These are phyloP conservation scores for Colletotrichum cereale DNA, from an alignment of 2,329 filamentous ascomycete species.

Conservation along the genomic window DNA sequence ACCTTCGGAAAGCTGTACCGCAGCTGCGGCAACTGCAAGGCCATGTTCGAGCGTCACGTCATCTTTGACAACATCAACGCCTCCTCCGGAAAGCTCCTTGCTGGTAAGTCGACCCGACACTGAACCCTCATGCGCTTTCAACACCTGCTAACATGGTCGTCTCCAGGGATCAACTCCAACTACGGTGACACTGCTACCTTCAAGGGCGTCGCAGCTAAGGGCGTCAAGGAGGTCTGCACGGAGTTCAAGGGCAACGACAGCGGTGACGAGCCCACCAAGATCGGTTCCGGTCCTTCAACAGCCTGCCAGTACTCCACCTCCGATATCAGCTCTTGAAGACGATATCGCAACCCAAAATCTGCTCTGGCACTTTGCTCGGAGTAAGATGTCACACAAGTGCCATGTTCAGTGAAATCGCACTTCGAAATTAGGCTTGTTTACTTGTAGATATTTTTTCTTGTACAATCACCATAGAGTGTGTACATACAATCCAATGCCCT, in stretches of 20 bases:
- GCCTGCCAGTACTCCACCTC: constrained; percentile 37
- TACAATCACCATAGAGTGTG: constrained; percentile 21
- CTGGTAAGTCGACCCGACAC: constrained; percentile 16
- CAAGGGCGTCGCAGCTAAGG: constrained; percentile 17
- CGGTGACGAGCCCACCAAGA: constrained; percentile 36
- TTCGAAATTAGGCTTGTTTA: constrained; percentile 29
- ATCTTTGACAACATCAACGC: constrained; percentile 38
- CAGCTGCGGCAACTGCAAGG: constrained; percentile 41
- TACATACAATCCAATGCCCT: constrained; percentile 26
- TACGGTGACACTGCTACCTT: constrained; percentile 39
- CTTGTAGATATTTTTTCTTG: constrained; percentile 32
- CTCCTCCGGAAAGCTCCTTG: constrained; percentile 39
- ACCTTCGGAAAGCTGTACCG: constrained; percentile 41
- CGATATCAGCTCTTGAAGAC: constrained; percentile 24
- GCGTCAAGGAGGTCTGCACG: constrained; percentile 37
- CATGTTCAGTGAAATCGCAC: neutral
- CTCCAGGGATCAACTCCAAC: constrained; percentile 40
- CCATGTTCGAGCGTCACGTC: constrained; percentile 37
- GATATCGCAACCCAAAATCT: neutral
- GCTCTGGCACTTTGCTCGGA: constrained; percentile 3
- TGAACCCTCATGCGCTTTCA: rapidly evolving
- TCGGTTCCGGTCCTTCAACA: constrained; percentile 29
- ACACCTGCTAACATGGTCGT: neutral
- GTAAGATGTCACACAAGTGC: neutral
- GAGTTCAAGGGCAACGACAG: constrained; percentile 35